phyloP scores from a whole-genome alignment of 2,329 filamentous ascomycete species.

The Hypoxylon sp. region DNA sequence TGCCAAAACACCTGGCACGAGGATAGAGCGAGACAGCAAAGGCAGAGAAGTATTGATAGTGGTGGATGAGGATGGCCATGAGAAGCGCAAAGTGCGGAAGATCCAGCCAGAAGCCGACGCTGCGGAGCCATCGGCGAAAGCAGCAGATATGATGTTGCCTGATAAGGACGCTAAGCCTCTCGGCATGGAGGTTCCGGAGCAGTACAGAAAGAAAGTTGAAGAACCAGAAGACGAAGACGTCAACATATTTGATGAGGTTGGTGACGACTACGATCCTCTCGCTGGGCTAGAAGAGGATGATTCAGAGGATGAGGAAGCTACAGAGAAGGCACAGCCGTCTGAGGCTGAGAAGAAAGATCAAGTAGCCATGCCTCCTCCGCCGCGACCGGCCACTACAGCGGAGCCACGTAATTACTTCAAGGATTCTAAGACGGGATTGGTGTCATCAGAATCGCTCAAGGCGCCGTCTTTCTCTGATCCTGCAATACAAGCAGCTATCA shows the following conservation, averaged over 20 bases:
- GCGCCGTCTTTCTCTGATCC: slow-evolving; percentile 76
- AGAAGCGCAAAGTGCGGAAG: slow-evolving; percentile 74
- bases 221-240: slow-evolving; percentile 68
- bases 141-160: slow-evolving; percentile 63
- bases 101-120: slow-evolving; percentile 55
- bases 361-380: slow-evolving; percentile 61
- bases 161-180: slow-evolving; percentile 69
- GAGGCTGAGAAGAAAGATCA: slow-evolving; percentile 45
- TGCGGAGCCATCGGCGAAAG: slow-evolving; percentile 53
- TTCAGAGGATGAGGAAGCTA: slow-evolving; percentile 51
- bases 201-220: slow-evolving; percentile 63
- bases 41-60: slow-evolving; percentile 75
- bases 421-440: slow-evolving; percentile 66
- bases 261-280: slow-evolving; percentile 76
- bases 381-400: slow-evolving; percentile 53
- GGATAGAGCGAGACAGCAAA: slow-evolving; percentile 71
- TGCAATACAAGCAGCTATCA: slow-evolving; percentile 83
- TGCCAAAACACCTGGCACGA: slow-evolving; percentile 64
- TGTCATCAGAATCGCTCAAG: slow-evolving; percentile 64
- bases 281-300: slow-evolving; percentile 65
- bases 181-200: slow-evolving; percentile 75
- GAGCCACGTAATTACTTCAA: slow-evolving; percentile 72
- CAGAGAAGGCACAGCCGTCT: slow-evolving; percentile 34
- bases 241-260: slow-evolving; percentile 75
- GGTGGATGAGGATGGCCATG: slow-evolving; percentile 74